Evolutionary conservation across 495 filamentous ascomycete species (phyloP), one percentile per base, ranked within the genome.

Genomic region (Penicillium salamii): DNA sequence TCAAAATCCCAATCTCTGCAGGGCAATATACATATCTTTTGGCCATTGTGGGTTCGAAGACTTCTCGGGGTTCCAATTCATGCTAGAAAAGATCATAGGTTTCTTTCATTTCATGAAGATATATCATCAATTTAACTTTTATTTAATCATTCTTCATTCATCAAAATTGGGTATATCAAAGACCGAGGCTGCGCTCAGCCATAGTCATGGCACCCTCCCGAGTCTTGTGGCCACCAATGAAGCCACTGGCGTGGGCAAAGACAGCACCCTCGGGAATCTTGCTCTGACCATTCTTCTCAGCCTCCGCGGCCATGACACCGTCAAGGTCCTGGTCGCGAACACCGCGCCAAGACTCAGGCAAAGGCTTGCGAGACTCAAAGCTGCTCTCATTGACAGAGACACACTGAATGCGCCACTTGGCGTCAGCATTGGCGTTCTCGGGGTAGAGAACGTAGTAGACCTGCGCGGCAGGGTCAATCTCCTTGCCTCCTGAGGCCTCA

Each of bases 231-330:
- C 93, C 93, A 14, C 95, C 93, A 66, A 97, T 96, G 66, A 98
- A 98, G 4, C 93, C 95, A 44, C 84, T 86, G 7, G 93, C 91
- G 58, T 98, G 93, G 44, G 96, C 87, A 65, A 98, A 98, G 18
- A 97, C 83, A 32, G 88, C 81, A 5, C 92, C 93, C 21, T 72
- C 70, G 3, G 73, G 73, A 26, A 75, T 61, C 55, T 66, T 65
- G 18, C 61, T 50, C 46, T 68, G 62, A 19, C 65, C 69, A 7
- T 63, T 42, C 50, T 71, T 66, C 55, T 73, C 70, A n/a, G 63
- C 58, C 52, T 77, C 71, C 4, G 93, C 74, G 0, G 90, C 89
- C 28, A 80, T 69, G 6, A 95, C 76, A 48, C 80, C 73, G 62
- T 89, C 87, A 49, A 98, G 70, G 62, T 89, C 79, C 57, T 87